These are phyloP conservation scores for Claviceps quebecensis DNA, from an alignment of 2,329 filamentous ascomycete species.

Conservation along the genomic window DNA sequence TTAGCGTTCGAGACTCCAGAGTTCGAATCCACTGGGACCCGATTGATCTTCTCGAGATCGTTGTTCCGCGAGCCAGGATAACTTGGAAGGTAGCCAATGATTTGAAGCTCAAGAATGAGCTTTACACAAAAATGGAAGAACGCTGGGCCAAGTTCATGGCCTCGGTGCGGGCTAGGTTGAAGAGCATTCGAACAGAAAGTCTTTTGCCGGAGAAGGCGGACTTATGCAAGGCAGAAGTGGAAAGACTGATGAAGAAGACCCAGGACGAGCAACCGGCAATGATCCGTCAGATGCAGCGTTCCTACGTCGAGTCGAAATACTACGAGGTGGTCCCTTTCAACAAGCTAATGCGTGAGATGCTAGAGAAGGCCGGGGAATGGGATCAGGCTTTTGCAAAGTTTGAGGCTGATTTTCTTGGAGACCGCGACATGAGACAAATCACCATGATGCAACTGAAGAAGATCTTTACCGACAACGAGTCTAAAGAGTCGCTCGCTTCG, in stretches of 20 bases:
- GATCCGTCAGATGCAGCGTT: constrained; percentile 66
- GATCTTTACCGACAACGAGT: constrained; percentile 85
- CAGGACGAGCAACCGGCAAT: constrained; percentile 70
- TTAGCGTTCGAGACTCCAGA: constrained; percentile 73
- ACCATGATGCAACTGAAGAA: constrained; percentile 88
- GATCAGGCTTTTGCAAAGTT: constrained; percentile 83
- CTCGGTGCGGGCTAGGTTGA: constrained; percentile 71
- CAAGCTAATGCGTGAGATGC: constrained; percentile 71
- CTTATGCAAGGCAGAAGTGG: constrained; percentile 68
- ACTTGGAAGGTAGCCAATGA: constrained; percentile 98
- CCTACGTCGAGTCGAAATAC: constrained; percentile 87
- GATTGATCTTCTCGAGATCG: constrained; percentile 84
- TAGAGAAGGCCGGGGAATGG: constrained; percentile 89
- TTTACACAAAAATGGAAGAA: constrained; percentile 68
- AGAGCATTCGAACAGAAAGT: constrained; percentile 81
- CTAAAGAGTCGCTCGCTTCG: constrained; percentile 57
- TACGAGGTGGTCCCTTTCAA: constrained; percentile 96
- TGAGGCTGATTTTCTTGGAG: constrained; percentile 84
- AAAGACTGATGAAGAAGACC: constrained; percentile 60
- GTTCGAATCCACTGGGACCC: constrained; percentile 85
- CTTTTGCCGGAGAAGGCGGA: constrained; percentile 79
- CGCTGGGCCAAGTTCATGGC: constrained; percentile 75
- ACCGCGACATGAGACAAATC: constrained; percentile 87
- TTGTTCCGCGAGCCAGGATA: constrained; percentile 76
- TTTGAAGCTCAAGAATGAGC: constrained; percentile 79